Evolutionary conservation across 2,329 filamentous ascomycete genomes (phyloP).

Genomic region (Sporothrix dimorphospora): DNA sequence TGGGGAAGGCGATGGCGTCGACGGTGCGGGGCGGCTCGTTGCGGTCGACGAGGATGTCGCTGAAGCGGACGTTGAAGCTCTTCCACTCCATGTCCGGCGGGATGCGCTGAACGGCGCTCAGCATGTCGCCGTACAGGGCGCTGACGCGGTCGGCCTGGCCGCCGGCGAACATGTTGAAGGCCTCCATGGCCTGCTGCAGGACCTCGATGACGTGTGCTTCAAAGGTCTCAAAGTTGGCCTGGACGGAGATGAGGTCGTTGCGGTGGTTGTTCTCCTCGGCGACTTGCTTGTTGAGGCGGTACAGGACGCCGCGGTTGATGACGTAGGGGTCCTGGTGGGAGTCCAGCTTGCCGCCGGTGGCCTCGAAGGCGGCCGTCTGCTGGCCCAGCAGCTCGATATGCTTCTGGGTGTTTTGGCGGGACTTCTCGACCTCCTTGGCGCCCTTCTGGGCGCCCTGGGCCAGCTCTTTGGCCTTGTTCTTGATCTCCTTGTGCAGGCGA

Average conservation of each 20-base stretch:
- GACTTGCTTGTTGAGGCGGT: conserved; percentile 88
- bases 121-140: conserved; percentile 82
- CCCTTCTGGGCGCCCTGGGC: conserved; percentile 78
- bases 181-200: conserved; percentile 78
- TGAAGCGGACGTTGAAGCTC: conserved; percentile 74
- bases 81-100: conserved; percentile 90
- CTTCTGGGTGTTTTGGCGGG: conserved; percentile 84
- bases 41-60: conserved; percentile 75
- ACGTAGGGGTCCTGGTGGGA: conserved; percentile 86
- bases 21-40: conserved; percentile 73
- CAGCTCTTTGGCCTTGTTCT: conserved; percentile 92
- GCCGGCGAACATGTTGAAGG: conserved; percentile 79
- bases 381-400: conserved; percentile 93
- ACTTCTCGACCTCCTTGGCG: conserved; percentile 89
- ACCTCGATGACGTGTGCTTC: conserved; percentile 84
- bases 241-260: conserved; percentile 88
- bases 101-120: conserved; percentile 74
- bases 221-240: conserved; percentile 85
- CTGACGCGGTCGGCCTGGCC: conserved; percentile 82
- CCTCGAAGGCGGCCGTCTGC: conserved; percentile 79
- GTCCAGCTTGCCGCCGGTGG: conserved; percentile 70
- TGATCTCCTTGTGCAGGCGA: conserved; percentile 92
- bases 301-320: conserved; percentile 75
- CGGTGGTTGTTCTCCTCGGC: conserved; percentile 95
- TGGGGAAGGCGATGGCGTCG: conserved; percentile 78